These are phyloP conservation scores for Debaryomycetaceae sp. DNA, from an alignment of 1,139 yeast species.

Conservation along the genomic window DNA sequence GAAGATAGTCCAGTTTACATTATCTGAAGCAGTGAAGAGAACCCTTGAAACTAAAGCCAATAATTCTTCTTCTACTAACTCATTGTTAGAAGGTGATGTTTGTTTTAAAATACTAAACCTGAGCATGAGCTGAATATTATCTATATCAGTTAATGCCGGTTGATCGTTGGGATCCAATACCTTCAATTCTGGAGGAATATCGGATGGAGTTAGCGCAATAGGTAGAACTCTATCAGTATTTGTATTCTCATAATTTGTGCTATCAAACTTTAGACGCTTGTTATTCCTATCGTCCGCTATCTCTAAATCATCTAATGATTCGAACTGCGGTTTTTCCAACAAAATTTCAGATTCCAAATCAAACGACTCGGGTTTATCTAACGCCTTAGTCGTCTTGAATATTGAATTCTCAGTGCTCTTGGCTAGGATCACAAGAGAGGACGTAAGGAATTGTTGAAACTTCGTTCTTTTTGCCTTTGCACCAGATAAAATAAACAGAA, in stretches of 20 bases:
- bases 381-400: slow-evolving; percentile 13
- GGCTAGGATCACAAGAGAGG: slow-evolving; percentile 80
- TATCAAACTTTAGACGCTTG: slow-evolving; percentile 45
- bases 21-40: slow-evolving; percentile 46
- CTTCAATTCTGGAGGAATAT: slow-evolving; percentile 56
- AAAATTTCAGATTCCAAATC: slow-evolving; percentile 74
- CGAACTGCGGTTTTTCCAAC: slow-evolving; percentile 70
- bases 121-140: slow-evolving; percentile 67
- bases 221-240: slow-evolving; percentile 50
- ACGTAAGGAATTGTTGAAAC: slow-evolving; percentile 66
- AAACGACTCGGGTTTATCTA: slow-evolving; percentile 49
- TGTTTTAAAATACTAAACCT: slow-evolving; percentile 63
- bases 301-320: slow-evolving; percentile 53
- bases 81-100: slow-evolving; percentile 68
- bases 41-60: slow-evolving; percentile 72
- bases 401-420: slow-evolving; percentile 41
- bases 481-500: slow-evolving; percentile 74
- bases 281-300: slow-evolving; percentile 22
- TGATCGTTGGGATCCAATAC: slow-evolving; percentile 77
- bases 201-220: slow-evolving; percentile 56
- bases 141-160: slow-evolving; percentile 69
- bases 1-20: slow-evolving; percentile 74
- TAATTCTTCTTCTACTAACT: slow-evolving; percentile 78
- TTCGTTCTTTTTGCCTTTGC: slow-evolving; percentile 87
- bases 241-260: slow-evolving; percentile 15